These are phyloP conservation scores for Tylopilus sp. DNA, from an alignment of 768 basidiomycete genomes.

Conservation along the genomic window DNA sequence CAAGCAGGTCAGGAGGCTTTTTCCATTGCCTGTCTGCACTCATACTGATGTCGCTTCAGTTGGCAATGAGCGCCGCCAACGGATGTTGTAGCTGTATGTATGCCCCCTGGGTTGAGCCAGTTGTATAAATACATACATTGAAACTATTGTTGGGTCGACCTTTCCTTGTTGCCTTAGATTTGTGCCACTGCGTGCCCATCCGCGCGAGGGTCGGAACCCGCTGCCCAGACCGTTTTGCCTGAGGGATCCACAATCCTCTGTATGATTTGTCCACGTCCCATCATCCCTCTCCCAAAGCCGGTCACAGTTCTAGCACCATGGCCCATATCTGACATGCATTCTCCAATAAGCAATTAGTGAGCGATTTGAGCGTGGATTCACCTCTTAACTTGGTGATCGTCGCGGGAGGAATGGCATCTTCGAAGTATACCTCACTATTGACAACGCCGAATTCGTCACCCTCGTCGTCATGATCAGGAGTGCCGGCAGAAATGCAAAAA, in stretches of 20 bases:
- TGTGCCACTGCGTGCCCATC: constrained; percentile 89
- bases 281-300: constrained; percentile 59
- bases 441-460: constrained; percentile 52
- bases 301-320: constrained; percentile 68
- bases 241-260: constrained; percentile 67
- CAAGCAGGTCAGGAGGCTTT: constrained; percentile 49
- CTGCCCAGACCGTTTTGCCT: constrained; percentile 87
- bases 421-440: constrained; percentile 85
- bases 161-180: constrained; percentile 43
- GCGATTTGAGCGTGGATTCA: constrained; percentile 27
- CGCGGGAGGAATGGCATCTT: constrained; percentile 69
- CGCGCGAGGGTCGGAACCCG: constrained; percentile 84
- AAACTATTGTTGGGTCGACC: background rate
- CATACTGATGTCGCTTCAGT: constrained; percentile 33
- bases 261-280: constrained; percentile 89
- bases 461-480: constrained; percentile 53
- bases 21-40: background rate
- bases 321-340: constrained; percentile 65
- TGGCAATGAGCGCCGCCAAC: constrained; percentile 57
- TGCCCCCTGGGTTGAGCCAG: background rate
- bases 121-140: constrained; percentile 1
- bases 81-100: constrained; percentile 51
- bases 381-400: constrained; percentile 68
- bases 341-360: background rate
- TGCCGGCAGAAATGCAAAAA: constrained; percentile 91